Evolutionary conservation across 2,329 filamentous ascomycete genomes (phyloP).

Genomic region (Orbilia quercus): DNA sequence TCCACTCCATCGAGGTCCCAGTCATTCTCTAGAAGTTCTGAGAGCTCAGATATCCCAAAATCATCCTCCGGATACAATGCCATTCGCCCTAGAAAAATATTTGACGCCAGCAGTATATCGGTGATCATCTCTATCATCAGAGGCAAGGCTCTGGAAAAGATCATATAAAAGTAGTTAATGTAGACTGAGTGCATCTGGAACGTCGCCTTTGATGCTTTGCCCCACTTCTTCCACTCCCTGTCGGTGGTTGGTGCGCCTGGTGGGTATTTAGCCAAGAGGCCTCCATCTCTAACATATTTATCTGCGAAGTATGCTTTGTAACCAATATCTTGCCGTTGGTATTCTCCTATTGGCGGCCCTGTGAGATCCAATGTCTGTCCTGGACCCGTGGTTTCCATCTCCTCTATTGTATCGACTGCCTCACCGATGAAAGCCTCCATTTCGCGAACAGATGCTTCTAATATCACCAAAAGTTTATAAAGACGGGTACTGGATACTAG

Average conservation of each 20-base stretch:
- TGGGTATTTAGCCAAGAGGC: not conserved
- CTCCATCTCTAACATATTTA: constrained; percentile 1
- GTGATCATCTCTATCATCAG: constrained; percentile 20
- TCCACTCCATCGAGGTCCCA: no score
- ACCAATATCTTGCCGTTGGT: constrained; percentile 7
- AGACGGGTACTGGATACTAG: constrained; percentile 4
- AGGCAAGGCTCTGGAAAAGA: not conserved
- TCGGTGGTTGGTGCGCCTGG: not conserved
- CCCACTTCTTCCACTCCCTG: no score
- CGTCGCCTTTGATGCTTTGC: no score
- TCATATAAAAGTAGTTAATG: not conserved
- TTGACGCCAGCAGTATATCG: constrained; percentile 15
- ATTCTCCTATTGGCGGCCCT: not conserved
- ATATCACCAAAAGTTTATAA: not conserved
- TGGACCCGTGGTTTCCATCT: no score
- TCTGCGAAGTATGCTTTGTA: not conserved
- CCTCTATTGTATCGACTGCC: no score
- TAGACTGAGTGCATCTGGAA: no score
- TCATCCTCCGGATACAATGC: constrained; percentile 13
- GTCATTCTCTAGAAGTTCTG: not conserved
- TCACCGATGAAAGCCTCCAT: no score
- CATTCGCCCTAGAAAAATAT: constrained; percentile 3
- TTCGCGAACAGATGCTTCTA: no score
- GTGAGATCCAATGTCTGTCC: not conserved
- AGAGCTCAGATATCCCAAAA: constrained; percentile 1